Evolutionary conservation across 305 asterid species (phyloP).

Genomic region (Fraxinus latifolia): DNA sequence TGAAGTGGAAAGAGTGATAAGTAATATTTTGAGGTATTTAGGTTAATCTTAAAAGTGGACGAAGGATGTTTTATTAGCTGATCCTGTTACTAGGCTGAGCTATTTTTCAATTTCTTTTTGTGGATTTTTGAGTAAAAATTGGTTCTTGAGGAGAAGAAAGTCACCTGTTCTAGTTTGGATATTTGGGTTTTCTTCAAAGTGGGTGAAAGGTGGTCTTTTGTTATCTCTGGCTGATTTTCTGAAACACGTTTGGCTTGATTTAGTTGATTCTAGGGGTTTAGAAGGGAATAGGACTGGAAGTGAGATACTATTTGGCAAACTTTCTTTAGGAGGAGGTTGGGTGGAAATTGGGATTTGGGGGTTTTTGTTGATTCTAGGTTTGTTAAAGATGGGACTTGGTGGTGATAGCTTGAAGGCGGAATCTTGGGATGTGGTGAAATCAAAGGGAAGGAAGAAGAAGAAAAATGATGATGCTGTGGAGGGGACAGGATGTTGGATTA

Average conservation of each 20-base stretch:
- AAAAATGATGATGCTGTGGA: conserved; percentile 35
- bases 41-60: conserved; percentile 18
- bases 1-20: conserved; percentile 28
- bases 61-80: conserved; percentile 15
- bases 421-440: conserved; percentile 48
- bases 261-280: conserved; percentile 23
- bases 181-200: conserved; percentile 29
- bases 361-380: conserved; percentile 25
- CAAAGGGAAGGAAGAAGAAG: conserved; percentile 42
- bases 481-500: conserved; percentile 52
- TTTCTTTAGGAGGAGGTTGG: background rate
- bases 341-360: background rate
- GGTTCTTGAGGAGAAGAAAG: conserved; percentile 25
- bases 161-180: conserved; percentile 4
- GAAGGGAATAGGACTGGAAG: conserved; percentile 14
- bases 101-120: background rate
- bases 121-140: conserved; percentile 21
- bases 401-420: conserved; percentile 39
- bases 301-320: conserved; percentile 21
- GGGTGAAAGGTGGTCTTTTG: conserved; percentile 20
- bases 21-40: conserved; percentile 13
- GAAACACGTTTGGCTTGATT: conserved; percentile 30
- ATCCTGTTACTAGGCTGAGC: background rate
- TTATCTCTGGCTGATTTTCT: conserved; percentile 18
- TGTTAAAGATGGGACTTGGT: conserved; percentile 44